A percentile compares a stretch with the other conserved stretches of the same genome.
phyloP scores from a whole-genome alignment of 805 yeast species.

The Sugiyamaella chiloensis region DNA sequence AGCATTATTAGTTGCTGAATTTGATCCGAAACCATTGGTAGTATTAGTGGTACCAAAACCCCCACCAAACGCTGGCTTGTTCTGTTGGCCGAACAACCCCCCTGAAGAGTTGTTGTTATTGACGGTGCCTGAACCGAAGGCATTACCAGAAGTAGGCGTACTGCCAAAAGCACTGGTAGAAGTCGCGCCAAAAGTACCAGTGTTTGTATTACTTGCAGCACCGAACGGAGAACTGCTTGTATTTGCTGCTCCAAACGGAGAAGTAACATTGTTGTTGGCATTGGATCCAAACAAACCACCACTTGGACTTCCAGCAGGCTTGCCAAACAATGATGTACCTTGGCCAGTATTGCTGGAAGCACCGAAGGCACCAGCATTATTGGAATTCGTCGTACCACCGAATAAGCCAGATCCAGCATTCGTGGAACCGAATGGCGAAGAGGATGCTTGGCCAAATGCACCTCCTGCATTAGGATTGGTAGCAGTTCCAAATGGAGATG shows the following conservation, averaged over 20 bases:
- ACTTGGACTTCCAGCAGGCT: slow-evolving; percentile 13
- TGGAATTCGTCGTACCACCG: too few species aligned
- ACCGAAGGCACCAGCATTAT: slow-evolving; percentile 32
- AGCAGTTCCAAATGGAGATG: slow-evolving; percentile 42
- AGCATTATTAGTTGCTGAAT: background rate
- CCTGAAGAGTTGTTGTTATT: slow-evolving; percentile 10
- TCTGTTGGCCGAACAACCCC: slow-evolving; percentile 9
- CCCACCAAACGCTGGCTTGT: slow-evolving; percentile 3
- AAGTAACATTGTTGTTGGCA: slow-evolving; percentile 15
- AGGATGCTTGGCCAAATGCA: slow-evolving; percentile 23
- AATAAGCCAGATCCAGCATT: slow-evolving; percentile 25
- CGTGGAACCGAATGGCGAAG: slow-evolving; percentile 41
- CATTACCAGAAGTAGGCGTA: slow-evolving; percentile 18
- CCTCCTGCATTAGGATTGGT: slow-evolving; percentile 28
- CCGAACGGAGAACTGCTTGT: slow-evolving; percentile 41
- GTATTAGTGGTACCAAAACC: background rate
- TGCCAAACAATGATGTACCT: slow-evolving; percentile 32
- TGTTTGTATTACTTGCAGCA: slow-evolving; percentile 22
- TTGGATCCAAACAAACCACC: slow-evolving; percentile 12
- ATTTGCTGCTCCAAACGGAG: slow-evolving; percentile 25
- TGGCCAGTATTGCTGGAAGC: slow-evolving; percentile 27
- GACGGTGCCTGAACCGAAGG: slow-evolving; percentile 22
- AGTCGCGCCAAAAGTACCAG: slow-evolving; percentile 36
- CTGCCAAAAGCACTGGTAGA: slow-evolving; percentile 29
- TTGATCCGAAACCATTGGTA: background rate